Percentiles rank a stretch among this genome's conserved stretches.
Conservation (phyloP, 108 stramenopile species). For the Cyclotella cryptica region DNA sequence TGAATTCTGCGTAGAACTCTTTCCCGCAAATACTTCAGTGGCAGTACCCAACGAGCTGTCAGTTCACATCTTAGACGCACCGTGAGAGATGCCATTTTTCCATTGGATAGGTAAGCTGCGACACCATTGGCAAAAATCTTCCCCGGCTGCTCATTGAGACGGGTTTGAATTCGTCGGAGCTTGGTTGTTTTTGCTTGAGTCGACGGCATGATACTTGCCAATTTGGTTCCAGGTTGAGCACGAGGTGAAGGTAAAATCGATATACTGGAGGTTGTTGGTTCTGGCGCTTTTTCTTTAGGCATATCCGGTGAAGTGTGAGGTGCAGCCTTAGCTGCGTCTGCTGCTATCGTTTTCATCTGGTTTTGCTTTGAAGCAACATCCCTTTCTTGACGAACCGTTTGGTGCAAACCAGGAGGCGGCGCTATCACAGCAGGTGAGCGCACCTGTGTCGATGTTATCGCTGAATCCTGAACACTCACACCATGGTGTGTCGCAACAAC, state of each 20-base stretch:
- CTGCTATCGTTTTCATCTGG: neutral
- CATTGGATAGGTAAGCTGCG: constrained; percentile 16
- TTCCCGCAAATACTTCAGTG: constrained; percentile 70
- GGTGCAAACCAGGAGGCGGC: constrained; percentile 16
- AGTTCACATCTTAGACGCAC: constrained; percentile 76
- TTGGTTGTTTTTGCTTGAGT: constrained; percentile 39
- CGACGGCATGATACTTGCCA: constrained; percentile 9
- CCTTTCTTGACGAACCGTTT: neutral
- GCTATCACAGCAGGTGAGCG: constrained; percentile 9
- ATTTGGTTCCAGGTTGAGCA: constrained; percentile 20
- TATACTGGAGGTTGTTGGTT: neutral
- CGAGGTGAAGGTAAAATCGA: constrained; percentile 16
- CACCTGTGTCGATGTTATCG: neutral
- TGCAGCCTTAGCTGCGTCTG: constrained; percentile 16
- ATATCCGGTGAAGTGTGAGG: constrained; percentile 14
- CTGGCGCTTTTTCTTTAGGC: neutral
- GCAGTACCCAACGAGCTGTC: constrained; percentile 80
- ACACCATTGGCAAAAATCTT: constrained; percentile 71
- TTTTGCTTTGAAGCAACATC: neutral
- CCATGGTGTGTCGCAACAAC: neutral
- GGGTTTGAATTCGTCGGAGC: constrained; percentile 39
- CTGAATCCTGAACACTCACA: neutral
- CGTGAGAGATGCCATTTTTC: constrained; percentile 44
- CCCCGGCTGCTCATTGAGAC: constrained; percentile 81
- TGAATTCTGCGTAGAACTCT: constrained; percentile 44